Conservation (phyloP, 352 stramenopile species). For the Globisporangium barbulae region DNA sequence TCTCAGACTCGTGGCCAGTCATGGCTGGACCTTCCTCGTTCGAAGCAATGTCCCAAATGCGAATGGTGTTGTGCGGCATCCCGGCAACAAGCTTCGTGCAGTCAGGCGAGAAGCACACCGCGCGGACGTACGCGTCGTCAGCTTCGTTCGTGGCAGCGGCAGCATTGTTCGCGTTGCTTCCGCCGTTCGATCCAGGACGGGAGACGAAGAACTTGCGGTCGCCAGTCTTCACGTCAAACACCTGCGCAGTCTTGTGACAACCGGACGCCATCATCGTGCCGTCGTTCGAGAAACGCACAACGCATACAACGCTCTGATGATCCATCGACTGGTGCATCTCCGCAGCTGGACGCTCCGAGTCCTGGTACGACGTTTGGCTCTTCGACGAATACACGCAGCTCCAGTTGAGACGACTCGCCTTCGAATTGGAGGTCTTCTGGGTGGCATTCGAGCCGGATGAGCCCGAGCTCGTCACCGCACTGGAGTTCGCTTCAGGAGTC, state of each 20-base stretch:
- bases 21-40: conserved; percentile 82
- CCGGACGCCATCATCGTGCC: conserved; percentile 84
- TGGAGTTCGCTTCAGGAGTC: conserved; percentile 15
- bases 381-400: conserved; percentile 80
- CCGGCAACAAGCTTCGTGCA: conserved; percentile 83
- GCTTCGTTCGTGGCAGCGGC: conserved; percentile 54
- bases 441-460: conserved; percentile 41
- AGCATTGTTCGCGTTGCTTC: conserved; percentile 26
- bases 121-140: conserved; percentile 80
- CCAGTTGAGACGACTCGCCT: conserved; percentile 84
- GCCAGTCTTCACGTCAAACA: conserved; percentile 85
- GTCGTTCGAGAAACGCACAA: conserved; percentile 80
- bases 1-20: conserved; percentile 82
- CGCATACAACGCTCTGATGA: conserved; percentile 87
- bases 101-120: conserved; percentile 83
- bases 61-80: conserved; percentile 88
- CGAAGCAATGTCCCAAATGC: conserved; percentile 83
- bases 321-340: conserved; percentile 89
- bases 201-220: conserved; percentile 82
- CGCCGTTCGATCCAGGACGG: conserved; percentile 46
- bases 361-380: conserved; percentile 60
- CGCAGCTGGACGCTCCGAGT: conserved; percentile 74
- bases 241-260: conserved; percentile 84
- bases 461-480: conserved; percentile 29
- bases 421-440: conserved; percentile 75